Evolutionary conservation across 805 yeast genomes (phyloP).

Genomic region (Torulaspora delbrueckii): DNA sequence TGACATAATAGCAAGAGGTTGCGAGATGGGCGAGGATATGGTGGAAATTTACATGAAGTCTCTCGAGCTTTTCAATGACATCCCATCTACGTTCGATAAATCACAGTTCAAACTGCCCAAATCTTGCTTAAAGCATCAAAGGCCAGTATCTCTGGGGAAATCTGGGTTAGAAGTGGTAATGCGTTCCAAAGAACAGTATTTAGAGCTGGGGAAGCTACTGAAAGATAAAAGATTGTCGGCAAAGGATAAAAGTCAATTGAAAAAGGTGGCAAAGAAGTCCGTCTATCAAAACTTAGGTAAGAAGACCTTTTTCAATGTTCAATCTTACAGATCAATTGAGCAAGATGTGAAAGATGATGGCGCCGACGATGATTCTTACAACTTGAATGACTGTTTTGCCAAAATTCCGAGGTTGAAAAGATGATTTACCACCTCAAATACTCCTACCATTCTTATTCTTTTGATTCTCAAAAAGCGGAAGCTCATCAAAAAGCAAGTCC

Average conservation of each 20-base stretch:
- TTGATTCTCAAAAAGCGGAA: constrained; percentile 1
- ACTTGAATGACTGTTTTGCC: constrained; percentile 18
- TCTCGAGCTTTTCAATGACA: constrained; percentile 29
- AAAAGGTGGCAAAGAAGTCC: constrained; percentile 9
- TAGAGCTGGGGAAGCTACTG: constrained; percentile 17
- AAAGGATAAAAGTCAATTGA: constrained; percentile 16
- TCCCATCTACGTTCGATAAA: constrained; percentile 25
- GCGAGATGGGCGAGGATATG: constrained; percentile 33
- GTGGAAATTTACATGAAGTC: constrained; percentile 31
- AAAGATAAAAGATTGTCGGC: constrained; percentile 17
- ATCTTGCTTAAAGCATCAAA: constrained; percentile 21
- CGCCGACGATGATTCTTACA: constrained; percentile 6
- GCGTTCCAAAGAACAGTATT: constrained; percentile 15
- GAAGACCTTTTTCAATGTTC: constrained; percentile 22
- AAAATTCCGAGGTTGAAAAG: constrained; percentile 12
- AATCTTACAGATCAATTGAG: constrained; percentile 6
- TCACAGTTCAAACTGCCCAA: constrained; percentile 26
- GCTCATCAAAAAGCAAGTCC: constrained; percentile 50
- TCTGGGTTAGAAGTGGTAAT: constrained; percentile 5
- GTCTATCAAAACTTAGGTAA: constrained; percentile 15
- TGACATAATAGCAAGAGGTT: constrained; percentile 29
- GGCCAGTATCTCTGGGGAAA: constrained; percentile 8
- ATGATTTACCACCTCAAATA: not conserved
- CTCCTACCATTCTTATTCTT: not conserved
- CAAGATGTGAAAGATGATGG: not conserved